A percentile compares a stretch with the other conserved stretches of the same genome.
Evolutionary conservation across 257 asterid species (phyloP).

Genomic region (Nicotiana paniculata): DNA sequence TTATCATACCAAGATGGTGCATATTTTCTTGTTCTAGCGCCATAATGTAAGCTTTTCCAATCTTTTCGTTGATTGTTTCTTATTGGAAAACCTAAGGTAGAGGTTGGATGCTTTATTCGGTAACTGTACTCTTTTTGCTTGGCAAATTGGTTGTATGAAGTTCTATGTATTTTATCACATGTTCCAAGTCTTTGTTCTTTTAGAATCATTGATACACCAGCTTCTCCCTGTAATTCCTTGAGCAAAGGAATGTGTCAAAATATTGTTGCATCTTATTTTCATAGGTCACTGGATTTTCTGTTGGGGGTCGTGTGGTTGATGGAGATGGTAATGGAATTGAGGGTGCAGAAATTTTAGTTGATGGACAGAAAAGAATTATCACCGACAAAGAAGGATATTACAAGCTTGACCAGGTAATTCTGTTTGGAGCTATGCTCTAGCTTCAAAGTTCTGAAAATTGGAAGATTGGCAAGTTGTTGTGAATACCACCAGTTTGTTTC

Average conservation of each 20-base stretch:
- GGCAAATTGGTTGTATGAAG: not conserved
- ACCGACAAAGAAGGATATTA: slow-evolving; percentile 84
- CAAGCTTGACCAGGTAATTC: slow-evolving; percentile 92
- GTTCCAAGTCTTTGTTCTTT: not conserved
- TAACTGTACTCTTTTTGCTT: not conserved
- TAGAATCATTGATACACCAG: not conserved
- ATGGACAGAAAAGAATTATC: slow-evolving; percentile 72
- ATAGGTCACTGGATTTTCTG: slow-evolving; percentile 97
- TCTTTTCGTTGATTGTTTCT: not conserved
- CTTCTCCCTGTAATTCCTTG: not conserved
- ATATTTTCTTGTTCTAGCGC: not conserved
- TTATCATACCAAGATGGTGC: not conserved
- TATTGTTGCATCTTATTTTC: slow-evolving; percentile 12
- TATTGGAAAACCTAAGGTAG: not conserved
- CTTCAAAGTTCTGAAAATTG: not conserved
- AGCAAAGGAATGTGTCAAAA: slow-evolving; percentile 3
- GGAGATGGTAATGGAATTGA: slow-evolving; percentile 69
- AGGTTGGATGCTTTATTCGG: not conserved
- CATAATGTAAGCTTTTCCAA: not conserved
- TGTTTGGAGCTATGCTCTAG: not conserved
- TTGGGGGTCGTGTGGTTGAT: slow-evolving; percentile 97
- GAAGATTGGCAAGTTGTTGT: not conserved
- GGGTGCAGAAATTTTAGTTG: slow-evolving; percentile 63
- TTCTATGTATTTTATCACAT: not conserved
- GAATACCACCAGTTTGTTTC: not conserved